These are phyloP conservation scores for Rhizodiscina lignyota DNA, from an alignment of 495 filamentous ascomycete species.

Conservation along the genomic window DNA sequence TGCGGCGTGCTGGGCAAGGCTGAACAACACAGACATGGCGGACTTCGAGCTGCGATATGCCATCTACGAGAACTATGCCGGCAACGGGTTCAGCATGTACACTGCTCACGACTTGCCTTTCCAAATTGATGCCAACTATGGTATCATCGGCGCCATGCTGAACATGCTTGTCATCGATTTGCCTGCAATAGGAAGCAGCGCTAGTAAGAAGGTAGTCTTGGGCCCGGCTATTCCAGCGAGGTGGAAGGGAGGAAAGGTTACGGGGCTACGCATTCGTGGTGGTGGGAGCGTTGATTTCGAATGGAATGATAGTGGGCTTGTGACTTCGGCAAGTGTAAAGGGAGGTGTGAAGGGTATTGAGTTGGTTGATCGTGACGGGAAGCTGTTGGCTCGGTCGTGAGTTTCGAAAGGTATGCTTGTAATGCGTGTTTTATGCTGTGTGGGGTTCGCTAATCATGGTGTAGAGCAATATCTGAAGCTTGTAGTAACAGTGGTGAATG, in stretches of 20 bases:
- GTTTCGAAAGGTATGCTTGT: too few species aligned
- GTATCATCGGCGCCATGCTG: conserved; percentile 27
- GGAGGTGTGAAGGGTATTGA: too few species aligned
- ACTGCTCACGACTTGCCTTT: conserved; percentile 23
- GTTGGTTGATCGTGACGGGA: too few species aligned
- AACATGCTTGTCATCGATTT: conserved; percentile 19
- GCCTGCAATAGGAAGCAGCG: not conserved
- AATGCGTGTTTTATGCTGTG: too few species aligned
- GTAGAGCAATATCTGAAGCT: too few species aligned
- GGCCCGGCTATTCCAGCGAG: not conserved
- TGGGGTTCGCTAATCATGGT: too few species aligned
- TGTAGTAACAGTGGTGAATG: too few species aligned
- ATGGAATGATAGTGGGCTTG: too few species aligned
- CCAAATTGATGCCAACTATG: conserved; percentile 42
- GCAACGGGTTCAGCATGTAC: conserved; percentile 32
- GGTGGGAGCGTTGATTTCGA: too few species aligned
- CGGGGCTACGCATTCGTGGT: not conserved
- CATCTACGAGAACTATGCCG: conserved; percentile 28
- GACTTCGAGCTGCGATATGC: conserved; percentile 27
- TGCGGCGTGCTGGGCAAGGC: conserved; percentile 31
- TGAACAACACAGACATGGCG: conserved; percentile 29
- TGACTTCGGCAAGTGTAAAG: too few species aligned
- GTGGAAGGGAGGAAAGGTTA: not conserved
- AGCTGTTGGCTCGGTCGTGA: too few species aligned
- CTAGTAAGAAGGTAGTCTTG: not conserved